phyloP scores from a whole-genome alignment of 1,139 yeast species.

The Arxiozyma telluris region DNA sequence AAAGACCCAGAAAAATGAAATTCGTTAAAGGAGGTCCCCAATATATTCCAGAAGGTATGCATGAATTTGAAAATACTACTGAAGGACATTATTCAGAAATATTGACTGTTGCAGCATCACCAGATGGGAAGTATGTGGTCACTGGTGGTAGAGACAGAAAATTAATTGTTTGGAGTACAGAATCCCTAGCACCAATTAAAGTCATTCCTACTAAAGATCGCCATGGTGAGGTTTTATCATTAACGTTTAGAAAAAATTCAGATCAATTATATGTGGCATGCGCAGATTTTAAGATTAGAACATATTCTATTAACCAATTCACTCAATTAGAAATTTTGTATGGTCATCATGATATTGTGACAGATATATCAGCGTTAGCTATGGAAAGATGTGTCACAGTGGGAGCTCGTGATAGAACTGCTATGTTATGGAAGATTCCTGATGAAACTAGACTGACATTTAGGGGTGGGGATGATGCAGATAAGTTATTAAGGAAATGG shows the following conservation, averaged over 20 bases:
- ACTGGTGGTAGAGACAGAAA: constrained; percentile 85
- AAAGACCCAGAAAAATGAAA: constrained; percentile 54
- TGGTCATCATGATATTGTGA: constrained; percentile 90
- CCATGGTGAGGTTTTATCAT: constrained; percentile 61
- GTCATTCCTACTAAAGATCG: constrained; percentile 66
- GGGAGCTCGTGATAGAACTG: constrained; percentile 90
- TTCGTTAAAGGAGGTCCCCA: constrained; percentile 56
- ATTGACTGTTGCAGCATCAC: constrained; percentile 69
- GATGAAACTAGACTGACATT: constrained; percentile 92
- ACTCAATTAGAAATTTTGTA: constrained; percentile 84
- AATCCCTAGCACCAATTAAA: constrained; percentile 62
- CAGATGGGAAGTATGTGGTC: constrained; percentile 79
- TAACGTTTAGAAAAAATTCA: constrained; percentile 68
- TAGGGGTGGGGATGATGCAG: constrained; percentile 71
- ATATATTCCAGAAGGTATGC: constrained; percentile 38
- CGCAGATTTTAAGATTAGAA: constrained; percentile 82
- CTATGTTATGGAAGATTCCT: constrained; percentile 91
- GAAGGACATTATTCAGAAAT: constrained; percentile 70
- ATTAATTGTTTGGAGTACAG: constrained; percentile 78
- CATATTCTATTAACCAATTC: constrained; percentile 75
- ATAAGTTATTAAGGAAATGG: constrained; percentile 37
- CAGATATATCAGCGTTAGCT: constrained; percentile 68
- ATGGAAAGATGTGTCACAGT: constrained; percentile 92
- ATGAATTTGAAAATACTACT: constrained; percentile 33
- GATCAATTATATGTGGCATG: constrained; percentile 90